Conservation (phyloP, 345 rosid species). For the Lepidium sativum region DNA sequence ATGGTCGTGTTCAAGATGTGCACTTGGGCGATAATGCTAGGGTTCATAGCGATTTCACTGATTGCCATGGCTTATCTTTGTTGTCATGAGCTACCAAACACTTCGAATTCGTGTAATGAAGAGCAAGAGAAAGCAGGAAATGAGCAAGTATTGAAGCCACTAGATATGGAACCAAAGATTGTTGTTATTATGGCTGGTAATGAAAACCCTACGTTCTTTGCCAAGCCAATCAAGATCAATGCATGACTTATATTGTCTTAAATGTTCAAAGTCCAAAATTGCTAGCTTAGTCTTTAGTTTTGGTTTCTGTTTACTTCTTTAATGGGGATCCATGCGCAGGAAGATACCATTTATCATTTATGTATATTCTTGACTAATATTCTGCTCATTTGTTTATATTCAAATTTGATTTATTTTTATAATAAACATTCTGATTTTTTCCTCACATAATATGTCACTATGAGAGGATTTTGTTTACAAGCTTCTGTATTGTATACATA, state of each 20-base stretch:
- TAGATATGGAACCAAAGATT: slow-evolving; percentile 57
- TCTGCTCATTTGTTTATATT: neutral
- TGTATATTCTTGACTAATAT: neutral
- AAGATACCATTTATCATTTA: neutral
- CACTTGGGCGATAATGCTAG: slow-evolving; percentile 42
- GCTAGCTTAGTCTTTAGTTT: neutral
- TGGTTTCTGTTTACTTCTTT: neutral
- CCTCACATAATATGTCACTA: too few relatives aligned
- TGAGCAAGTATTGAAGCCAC: slow-evolving; percentile 13
- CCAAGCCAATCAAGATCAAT: slow-evolving; percentile 33
- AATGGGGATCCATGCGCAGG: neutral
- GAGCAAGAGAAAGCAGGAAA: slow-evolving; percentile 16
- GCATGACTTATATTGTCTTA: neutral
- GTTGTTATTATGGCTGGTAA: slow-evolving; percentile 72
- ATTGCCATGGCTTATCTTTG: slow-evolving; percentile 42
- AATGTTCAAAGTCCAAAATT: neutral
- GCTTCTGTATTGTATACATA: too few relatives aligned
- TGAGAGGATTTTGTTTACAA: too few relatives aligned
- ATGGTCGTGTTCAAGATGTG: slow-evolving; percentile 26
- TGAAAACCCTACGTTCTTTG: slow-evolving; percentile 47
- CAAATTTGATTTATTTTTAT: neutral
- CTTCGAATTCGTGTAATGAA: neutral
- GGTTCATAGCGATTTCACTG: slow-evolving; percentile 35
- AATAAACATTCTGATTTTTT: too few relatives aligned
- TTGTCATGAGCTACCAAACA: neutral